These are phyloP conservation scores for Neopestalotiopsis clavispora DNA, from an alignment of 2,329 filamentous ascomycete species.

Conservation along the genomic window DNA sequence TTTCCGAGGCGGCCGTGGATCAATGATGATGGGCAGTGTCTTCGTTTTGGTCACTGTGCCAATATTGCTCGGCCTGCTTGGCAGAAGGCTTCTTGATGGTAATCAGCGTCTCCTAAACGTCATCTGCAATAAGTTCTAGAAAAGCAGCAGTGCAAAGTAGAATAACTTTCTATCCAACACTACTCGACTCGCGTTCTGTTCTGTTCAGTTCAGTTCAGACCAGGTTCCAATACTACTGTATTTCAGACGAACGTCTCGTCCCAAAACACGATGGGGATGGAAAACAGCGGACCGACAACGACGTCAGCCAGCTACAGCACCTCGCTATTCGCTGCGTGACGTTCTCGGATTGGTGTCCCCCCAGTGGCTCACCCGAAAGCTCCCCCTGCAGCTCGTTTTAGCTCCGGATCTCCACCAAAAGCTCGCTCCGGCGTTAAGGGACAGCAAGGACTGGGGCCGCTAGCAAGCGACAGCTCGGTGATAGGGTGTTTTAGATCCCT, in stretches of 20 bases:
- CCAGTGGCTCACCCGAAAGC: not conserved
- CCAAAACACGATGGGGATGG: not conserved
- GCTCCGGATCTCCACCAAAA: not conserved
- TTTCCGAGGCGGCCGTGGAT: not conserved
- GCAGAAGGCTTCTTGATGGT: not conserved
- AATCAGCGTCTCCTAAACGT: not conserved
- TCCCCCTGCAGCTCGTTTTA: not conserved
- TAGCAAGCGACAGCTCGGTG: not conserved
- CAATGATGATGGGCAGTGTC: not conserved
- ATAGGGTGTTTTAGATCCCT: conserved; percentile 2
- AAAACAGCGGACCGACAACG: not conserved
- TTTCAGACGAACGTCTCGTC: not conserved
- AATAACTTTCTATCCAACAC: not conserved
- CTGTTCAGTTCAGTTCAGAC: not conserved
- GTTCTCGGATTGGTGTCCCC: not conserved
- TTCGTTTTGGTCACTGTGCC: not conserved
- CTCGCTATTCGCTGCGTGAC: not conserved
- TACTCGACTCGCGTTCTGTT: not conserved
- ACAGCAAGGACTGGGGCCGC: not conserved
- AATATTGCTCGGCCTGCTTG: not conserved
- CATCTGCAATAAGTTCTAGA: not conserved
- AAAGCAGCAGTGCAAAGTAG: too few relatives aligned
- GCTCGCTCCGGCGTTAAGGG: not conserved
- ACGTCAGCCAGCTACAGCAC: not conserved
- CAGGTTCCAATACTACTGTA: not conserved